Base-by-base conservation (phyloP, 192 early-diverging fungal genomes). In the Rhizophagus sp. region DNA sequence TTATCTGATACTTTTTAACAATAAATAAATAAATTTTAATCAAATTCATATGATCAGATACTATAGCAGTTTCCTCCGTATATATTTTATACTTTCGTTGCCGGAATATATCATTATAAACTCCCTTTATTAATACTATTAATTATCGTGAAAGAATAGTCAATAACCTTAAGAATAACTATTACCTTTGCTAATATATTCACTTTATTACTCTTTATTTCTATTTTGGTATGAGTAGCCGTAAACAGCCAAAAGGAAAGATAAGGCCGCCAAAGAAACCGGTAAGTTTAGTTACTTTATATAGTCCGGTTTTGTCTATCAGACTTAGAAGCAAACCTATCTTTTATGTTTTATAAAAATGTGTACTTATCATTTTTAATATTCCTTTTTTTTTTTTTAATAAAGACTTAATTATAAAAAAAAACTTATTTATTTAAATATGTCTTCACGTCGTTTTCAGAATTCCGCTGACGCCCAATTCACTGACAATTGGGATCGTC, bases 401-500 rank as follows among this genome's bases (percentile, higher is more conserved):
- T 70, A 22, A 70, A 62, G 10, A 62, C 61, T n/a, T 57, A 39
- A 36, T 62, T 19, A 62, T 39, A 39, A 39, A 39, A 39, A 39
- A 39, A 62, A 62, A n/a, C 73, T 52, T 79, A 39, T 50, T n/a
- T 62, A 47, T 47, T 17, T 52, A 30, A 47, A 62, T 41, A 66
- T 67, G 12, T 15, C 15, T 39, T 66, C 49, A 33, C 50, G 41
- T 62, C 47, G n/a, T 71, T 71, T 22, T 36, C 66, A 87, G 87
- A 71, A 80, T 62, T 69, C 73, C 25, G 62, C 82, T 5, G 87
- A 88, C 27, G 67, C 73, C 6, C 81, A 84, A 39, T 88, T 87
- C 65, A 84, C 88, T 36, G 87, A 83, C 15, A 83, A 83, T 12
- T 96, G 94, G 92, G 78, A 86, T 39, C 86, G 89, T 41, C 84